These are phyloP conservation scores for Populus davidiana DNA, from an alignment of 345 rosid species.

Conservation along the genomic window DNA sequence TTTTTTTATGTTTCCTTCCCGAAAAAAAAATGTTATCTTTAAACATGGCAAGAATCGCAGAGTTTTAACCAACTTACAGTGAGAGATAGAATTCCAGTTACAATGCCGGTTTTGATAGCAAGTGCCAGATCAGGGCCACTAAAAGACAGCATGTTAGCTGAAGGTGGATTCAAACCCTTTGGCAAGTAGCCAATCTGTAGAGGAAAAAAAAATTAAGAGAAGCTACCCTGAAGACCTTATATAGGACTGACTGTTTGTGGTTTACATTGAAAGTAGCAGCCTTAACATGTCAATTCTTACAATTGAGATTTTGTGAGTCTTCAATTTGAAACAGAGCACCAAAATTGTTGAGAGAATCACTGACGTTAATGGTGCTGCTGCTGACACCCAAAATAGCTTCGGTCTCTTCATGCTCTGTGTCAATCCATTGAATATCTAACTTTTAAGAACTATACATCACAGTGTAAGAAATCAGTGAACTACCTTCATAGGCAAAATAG, in stretches of 20 bases:
- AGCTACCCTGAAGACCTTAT: not conserved
- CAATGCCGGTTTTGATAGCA: constrained; percentile 78
- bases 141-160: constrained; percentile 70
- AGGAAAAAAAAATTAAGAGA: not conserved
- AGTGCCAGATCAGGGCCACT: constrained; percentile 56
- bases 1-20: not conserved
- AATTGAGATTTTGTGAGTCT: constrained; percentile 58
- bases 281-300: constrained; percentile 42
- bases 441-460: not conserved
- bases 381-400: constrained; percentile 92
- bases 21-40: not conserved
- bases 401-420: constrained; percentile 77
- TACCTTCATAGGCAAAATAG: constrained; percentile 1
- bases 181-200: constrained; percentile 84
- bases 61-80: constrained; percentile 55
- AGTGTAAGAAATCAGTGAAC: not conserved
- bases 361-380: constrained; percentile 84
- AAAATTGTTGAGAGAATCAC: constrained; percentile 66
- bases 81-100: constrained; percentile 84
- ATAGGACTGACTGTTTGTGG: not conserved
- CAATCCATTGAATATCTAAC: constrained; percentile 9
- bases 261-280: not conserved
- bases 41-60: not conserved
- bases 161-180: constrained; percentile 94
- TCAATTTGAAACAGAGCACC: constrained; percentile 51